Percentiles rank a stretch among this genome's conserved stretches.
phyloP scores from a whole-genome alignment of 2,329 filamentous ascomycete species.

The Ilyonectria sp. region DNA sequence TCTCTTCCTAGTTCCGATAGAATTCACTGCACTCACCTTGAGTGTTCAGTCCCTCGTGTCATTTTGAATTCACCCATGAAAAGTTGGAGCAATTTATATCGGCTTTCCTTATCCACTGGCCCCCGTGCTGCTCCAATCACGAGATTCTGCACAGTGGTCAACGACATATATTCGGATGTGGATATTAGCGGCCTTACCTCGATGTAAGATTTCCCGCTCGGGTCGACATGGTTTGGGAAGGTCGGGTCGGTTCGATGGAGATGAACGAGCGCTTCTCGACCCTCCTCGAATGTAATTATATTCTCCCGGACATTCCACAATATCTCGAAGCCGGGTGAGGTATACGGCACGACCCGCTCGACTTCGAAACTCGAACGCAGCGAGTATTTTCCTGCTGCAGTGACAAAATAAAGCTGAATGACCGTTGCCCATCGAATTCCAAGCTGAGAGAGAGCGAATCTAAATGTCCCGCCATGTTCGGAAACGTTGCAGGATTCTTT shows the following conservation, averaged over 20 bases:
- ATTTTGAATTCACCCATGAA: neutral
- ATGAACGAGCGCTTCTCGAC: neutral
- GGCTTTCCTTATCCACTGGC: neutral
- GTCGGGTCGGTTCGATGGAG: neutral
- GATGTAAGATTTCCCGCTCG: conserved; percentile 10
- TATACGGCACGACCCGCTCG: conserved; percentile 7
- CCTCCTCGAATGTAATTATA: neutral
- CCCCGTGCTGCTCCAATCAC: too few relatives aligned
- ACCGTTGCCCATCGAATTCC: neutral
- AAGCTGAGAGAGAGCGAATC: neutral
- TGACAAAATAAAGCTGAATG: neutral
- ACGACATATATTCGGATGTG: too few relatives aligned
- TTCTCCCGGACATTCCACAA: neutral
- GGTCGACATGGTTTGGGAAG: conserved; percentile 14
- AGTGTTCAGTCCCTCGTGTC: neutral
- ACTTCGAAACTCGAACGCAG: neutral
- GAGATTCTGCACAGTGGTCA: too few relatives aligned
- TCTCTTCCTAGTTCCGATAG: neutral
- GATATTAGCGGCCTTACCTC: conserved; percentile 4
- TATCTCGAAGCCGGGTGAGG: conserved; percentile 21
- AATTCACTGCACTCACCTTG: neutral
- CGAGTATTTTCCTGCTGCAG: neutral
- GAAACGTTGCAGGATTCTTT: neutral
- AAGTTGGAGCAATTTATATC: neutral
- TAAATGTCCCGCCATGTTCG: neutral